Evolutionary conservation across 768 basidiomycete genomes (phyloP), one percentile per base, ranked within the genome.

Genomic region (Lentinus tigrinus): DNA sequence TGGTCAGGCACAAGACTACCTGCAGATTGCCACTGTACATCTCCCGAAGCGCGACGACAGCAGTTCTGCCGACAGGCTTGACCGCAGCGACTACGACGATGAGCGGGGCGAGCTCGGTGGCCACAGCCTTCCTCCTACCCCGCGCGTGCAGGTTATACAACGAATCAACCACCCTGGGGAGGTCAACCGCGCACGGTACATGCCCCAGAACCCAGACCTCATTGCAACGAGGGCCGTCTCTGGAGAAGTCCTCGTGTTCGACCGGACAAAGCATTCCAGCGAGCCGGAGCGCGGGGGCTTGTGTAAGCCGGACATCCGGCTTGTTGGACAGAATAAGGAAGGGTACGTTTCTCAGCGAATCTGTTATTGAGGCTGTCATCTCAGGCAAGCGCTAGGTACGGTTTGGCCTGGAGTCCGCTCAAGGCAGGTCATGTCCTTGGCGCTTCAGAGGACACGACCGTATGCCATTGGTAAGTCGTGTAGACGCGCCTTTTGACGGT

Each of bases 141-240:
- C 95, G 1, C 85, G 93, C 24, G 87, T 98, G 61, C 88, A 90
- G 67, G 85, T 96, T 72, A 91, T 87, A 31, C 97, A 99, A 71
- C 87, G 84, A 64, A 98, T 99, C 76, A 95, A 95, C 72, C 97
- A 99, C 72, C 81, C 82, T 4, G 93, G 94, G 40, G 97, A 99
- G 71, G 93, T 98, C 68, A 99, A 99, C 74, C 80, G 95, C 43
- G 97, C 97, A 59, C 86, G 97, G 52, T 99, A 98, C 73, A 98
- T 98, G 95, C 97, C 97, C 6, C 96, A 98, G 74, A 99, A 98
- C 69, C 92, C 95, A 2, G 93, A 98, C 74, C 74, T 99, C 64
- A 91, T 99, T 63, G 97, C 97, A 14, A 98, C 96, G 11, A 98
- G 98, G 73, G 81, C 95, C 21, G 83, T 94, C 8, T 85, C 84